These are phyloP conservation scores for Aspergillus sp. DNA, from an alignment of 2,329 filamentous ascomycete genomes.

Conservation along the genomic window DNA sequence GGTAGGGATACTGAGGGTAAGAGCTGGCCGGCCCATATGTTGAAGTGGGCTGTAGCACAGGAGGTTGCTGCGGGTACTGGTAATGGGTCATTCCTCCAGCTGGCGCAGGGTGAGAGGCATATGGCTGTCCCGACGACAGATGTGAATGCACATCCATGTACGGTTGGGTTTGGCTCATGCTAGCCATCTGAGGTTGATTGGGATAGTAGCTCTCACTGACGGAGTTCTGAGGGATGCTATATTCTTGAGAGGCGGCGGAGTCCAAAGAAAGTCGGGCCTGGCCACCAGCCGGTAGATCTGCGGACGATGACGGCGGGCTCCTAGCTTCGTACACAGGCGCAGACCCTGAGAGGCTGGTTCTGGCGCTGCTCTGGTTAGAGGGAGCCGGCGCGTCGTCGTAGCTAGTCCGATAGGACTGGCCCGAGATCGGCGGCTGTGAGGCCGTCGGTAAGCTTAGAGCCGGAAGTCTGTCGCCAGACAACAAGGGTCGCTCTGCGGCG, in stretches of 20 bases:
- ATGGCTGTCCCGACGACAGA: constrained; percentile 74
- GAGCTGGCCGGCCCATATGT: constrained; percentile 64
- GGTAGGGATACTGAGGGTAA: constrained; percentile 71
- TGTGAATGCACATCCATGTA: constrained; percentile 86
- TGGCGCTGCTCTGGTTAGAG: constrained; percentile 53
- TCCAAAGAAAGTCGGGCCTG: constrained; percentile 36
- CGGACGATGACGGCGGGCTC: constrained; percentile 65
- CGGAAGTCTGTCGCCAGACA: constrained; percentile 73
- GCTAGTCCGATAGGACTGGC: constrained; percentile 72
- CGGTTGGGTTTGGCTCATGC: constrained; percentile 78
- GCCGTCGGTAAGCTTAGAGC: constrained; percentile 68
- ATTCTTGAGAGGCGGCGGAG: constrained; percentile 34
- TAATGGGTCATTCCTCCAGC: constrained; percentile 75
- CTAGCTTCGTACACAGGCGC: constrained; percentile 56
- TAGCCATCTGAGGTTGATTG: constrained; percentile 39
- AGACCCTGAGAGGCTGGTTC: constrained; percentile 57
- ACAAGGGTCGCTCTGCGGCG: constrained; percentile 62
- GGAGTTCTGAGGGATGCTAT: constrained; percentile 33
- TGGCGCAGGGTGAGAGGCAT: constrained; percentile 73
- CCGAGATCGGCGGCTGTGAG: constrained; percentile 64
- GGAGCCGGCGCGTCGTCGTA: constrained; percentile 63
- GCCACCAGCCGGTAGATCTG: constrained; percentile 53
- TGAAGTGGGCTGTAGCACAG: constrained; percentile 71
- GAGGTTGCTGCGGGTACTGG: constrained; percentile 68
- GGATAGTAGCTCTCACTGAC: constrained; percentile 44